Evolutionary conservation across 768 basidiomycete species (phyloP).

Genomic region (Tricholoma bakamatsutake): DNA sequence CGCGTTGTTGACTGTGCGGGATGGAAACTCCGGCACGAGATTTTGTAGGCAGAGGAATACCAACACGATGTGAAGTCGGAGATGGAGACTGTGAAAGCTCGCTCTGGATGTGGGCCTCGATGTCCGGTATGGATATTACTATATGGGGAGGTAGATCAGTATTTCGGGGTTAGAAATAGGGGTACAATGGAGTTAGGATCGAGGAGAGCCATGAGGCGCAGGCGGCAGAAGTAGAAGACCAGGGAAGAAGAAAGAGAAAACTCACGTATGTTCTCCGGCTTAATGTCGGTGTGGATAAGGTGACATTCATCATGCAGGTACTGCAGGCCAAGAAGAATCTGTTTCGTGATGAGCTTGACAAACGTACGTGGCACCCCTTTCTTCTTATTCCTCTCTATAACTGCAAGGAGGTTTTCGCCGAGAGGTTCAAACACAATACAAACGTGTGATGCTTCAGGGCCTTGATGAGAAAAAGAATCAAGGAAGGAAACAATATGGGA

Average conservation of each 20-base stretch:
- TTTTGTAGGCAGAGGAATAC: slow-evolving; percentile 67
- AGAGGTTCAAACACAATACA: slow-evolving; percentile 91
- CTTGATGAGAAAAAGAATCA: slow-evolving; percentile 79
- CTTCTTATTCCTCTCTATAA: slow-evolving; percentile 75
- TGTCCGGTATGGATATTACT: slow-evolving; percentile 83
- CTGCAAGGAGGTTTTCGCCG: slow-evolving; percentile 69
- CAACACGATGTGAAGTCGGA: slow-evolving; percentile 76
- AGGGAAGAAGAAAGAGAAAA: slow-evolving; percentile 14
- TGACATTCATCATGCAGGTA: slow-evolving; percentile 92
- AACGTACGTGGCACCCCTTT: slow-evolving; percentile 78
- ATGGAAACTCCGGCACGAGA: slow-evolving; percentile 57
- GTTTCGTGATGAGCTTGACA: slow-evolving; percentile 82
- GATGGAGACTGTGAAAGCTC: slow-evolving; percentile 64
- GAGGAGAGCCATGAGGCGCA: slow-evolving; percentile 8
- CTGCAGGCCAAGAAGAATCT: slow-evolving; percentile 82
- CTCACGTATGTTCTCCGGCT: slow-evolving; percentile 94
- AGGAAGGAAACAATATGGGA: slow-evolving; percentile 83
- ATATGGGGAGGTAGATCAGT: slow-evolving; percentile 26
- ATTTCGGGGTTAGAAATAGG: slow-evolving; percentile 20
- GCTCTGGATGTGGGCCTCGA: slow-evolving; percentile 64
- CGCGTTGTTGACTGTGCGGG: slow-evolving; percentile 43
- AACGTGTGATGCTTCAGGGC: slow-evolving; percentile 69
- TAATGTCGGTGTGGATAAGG: slow-evolving; percentile 89
- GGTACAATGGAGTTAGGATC: slow-evolving; percentile 23
- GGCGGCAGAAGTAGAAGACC: slow-evolving; percentile 2